A percentile compares a stretch with the other conserved stretches of the same genome.
Conservation (phyloP, 78 protist genomes). For the Creolimax fragrantissima region DNA sequence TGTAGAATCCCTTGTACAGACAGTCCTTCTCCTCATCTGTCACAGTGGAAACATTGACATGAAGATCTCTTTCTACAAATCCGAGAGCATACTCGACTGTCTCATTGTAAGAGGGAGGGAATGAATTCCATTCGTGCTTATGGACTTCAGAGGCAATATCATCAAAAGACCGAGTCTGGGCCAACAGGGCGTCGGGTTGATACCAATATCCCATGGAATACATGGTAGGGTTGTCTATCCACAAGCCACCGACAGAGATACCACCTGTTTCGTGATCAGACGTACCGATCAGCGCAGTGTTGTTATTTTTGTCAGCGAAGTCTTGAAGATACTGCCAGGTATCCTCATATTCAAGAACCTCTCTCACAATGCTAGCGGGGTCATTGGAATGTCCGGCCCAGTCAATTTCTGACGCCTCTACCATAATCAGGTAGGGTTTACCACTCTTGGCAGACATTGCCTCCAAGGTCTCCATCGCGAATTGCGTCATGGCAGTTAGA, state of each 20-base stretch:
- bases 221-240: neutral
- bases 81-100: neutral
- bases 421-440: neutral
- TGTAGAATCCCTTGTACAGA: neutral
- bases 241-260: neutral
- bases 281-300: neutral
- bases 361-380: neutral
- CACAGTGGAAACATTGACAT: neutral
- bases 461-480: neutral
- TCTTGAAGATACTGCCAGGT: neutral
- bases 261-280: slow-evolving; percentile 18
- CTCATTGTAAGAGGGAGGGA: neutral
- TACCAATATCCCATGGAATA: neutral
- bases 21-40: slow-evolving; percentile 4
- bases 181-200: neutral
- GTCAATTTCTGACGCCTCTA: neutral
- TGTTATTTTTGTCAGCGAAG: neutral
- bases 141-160: neutral
- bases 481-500: neutral
- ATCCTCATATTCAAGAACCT: slow-evolving; percentile 3
- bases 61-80: neutral
- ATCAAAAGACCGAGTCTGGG: neutral
- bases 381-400: neutral
- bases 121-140: neutral
- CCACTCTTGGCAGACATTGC: neutral